Percentiles rank a stretch among this genome's conserved stretches.
Evolutionary conservation across 306 rosid species (phyloP).

Genomic region (Castanopsis chinensis): DNA sequence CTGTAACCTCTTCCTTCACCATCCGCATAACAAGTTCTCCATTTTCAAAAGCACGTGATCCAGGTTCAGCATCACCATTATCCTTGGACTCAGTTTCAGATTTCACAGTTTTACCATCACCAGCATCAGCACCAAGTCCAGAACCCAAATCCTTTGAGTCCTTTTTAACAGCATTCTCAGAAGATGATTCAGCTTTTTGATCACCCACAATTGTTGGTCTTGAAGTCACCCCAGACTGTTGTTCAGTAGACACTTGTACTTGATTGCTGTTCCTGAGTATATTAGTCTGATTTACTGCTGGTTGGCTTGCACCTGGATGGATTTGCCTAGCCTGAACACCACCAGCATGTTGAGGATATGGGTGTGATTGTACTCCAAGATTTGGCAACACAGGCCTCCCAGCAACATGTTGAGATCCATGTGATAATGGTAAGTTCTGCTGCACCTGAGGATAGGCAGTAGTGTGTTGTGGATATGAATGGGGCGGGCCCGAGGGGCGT

Average conservation of each 20-base stretch:
- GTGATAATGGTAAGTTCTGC: slow-evolving; percentile 41
- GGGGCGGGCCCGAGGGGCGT: slow-evolving; percentile 59
- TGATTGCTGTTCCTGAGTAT: slow-evolving; percentile 42
- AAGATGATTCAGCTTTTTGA: slow-evolving; percentile 36
- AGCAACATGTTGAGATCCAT: slow-evolving; percentile 53
- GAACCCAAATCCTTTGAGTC: slow-evolving; percentile 29
- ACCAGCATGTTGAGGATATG: slow-evolving; percentile 49
- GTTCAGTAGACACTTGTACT: slow-evolving; percentile 36
- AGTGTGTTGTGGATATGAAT: slow-evolving; percentile 48
- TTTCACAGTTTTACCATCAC: slow-evolving; percentile 38
- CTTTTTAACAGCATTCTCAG: slow-evolving; percentile 35
- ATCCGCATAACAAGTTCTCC: slow-evolving; percentile 46
- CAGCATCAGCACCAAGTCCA: slow-evolving; percentile 25
- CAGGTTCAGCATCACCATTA: slow-evolving; percentile 35
- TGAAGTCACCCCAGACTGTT: slow-evolving; percentile 32
- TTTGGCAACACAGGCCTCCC: slow-evolving; percentile 57
- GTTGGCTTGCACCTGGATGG: slow-evolving; percentile 44
- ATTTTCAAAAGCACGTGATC: slow-evolving; percentile 34
- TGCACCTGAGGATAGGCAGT: slow-evolving; percentile 47
- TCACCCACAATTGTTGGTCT: slow-evolving; percentile 22
- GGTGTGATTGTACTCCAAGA: slow-evolving; percentile 52
- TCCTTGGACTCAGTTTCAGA: slow-evolving; percentile 41
- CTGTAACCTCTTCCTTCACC: slow-evolving; percentile 42
- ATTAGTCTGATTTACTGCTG: slow-evolving; percentile 45
- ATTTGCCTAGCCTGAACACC: slow-evolving; percentile 50